Percentiles rank a stretch among this genome's conserved stretches.
These are phyloP conservation scores for Cantharellus cinnabarinus DNA, from an alignment of 768 basidiomycete genomes.

Conservation along the genomic window DNA sequence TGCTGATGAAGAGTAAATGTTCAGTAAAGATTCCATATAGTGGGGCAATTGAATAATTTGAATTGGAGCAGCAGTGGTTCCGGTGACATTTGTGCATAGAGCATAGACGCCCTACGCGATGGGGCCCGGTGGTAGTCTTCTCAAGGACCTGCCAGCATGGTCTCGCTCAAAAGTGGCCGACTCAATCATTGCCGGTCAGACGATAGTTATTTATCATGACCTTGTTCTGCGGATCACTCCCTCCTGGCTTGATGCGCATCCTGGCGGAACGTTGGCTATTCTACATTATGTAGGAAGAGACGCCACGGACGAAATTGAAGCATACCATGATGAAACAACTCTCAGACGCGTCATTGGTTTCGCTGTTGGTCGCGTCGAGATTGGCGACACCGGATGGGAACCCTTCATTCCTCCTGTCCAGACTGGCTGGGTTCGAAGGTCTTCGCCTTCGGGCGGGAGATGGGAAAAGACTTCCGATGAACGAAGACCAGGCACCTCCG, in stretches of 20 bases:
- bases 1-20: no score
- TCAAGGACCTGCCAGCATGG: slow-evolving; percentile 14
- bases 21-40: no score
- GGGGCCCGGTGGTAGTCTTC: no score
- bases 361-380: slow-evolving; percentile 46
- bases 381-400: slow-evolving; percentile 33
- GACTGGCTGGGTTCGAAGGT: slow-evolving; percentile 58
- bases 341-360: slow-evolving; percentile 38
- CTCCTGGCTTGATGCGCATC: slow-evolving; percentile 69
- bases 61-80: no score
- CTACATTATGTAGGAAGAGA: slow-evolving; percentile 92
- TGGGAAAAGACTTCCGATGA: neutral
- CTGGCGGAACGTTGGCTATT: slow-evolving; percentile 73
- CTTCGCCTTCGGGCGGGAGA: neutral
- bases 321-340: slow-evolving; percentile 53
- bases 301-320: slow-evolving; percentile 84
- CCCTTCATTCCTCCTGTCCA: slow-evolving; percentile 75
- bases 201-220: slow-evolving; percentile 51
- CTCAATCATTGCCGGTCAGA: slow-evolving; percentile 55
- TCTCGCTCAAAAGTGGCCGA: slow-evolving; percentile 38
- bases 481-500: neutral
- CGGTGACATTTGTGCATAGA: no score
- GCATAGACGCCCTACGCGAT: no score
- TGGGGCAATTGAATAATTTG: no score
- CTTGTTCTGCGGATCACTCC: slow-evolving; percentile 44